Base-by-base conservation (phyloP, 305 asterid species). In the Rubia tinctorum region DNA sequence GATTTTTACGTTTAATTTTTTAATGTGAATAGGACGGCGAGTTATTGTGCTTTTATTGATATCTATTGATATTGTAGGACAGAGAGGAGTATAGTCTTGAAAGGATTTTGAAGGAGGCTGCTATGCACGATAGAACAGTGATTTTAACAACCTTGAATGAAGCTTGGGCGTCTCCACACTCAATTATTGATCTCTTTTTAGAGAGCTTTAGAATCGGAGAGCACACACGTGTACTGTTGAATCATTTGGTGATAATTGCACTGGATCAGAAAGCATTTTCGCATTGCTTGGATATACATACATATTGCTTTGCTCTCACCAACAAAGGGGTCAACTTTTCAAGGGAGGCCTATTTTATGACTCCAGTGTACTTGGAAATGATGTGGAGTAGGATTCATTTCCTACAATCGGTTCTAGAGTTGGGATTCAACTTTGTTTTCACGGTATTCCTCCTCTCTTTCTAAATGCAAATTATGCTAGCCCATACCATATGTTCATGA, bases 341-440 rank as follows among this genome's bases (percentile, higher is more conserved):
- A 23, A 53, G 47, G 15, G 79, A 76, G 71, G 79, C 79, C n/a
- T 76, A 76, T 70, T 76, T 69, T 51, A 76, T 76, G 79, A 69
- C 79, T 3, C 79, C 79, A 37, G 71, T 45, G 47, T 76, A 76
- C 71, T 76, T 76, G 75, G 53, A 63, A 49, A 76, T 76, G 79
- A 76, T 76, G 75, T 76, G 79, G 79, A 76, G 71, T 39, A 63
- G 79, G 79, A 76, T 76, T 69, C 13, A 70, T 25, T 76, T 76
- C 40, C 71, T 76, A 39, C 56, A 22, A 70, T 76, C 79, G 42
- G 71, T 76, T 51, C 67, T 76, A 55, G 75, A 76, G 71, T 14
- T 76, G 75, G 79, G 79, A 51, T 76, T 69, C 71, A 76, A 76
- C 74, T 76, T 76, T 76, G 79, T 76, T 62, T 76, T 76, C 4